Evolutionary conservation across 2,329 filamentous ascomycete species (phyloP), one percentile per base, ranked within the genome.

Genomic region (Alternaria solani): DNA sequence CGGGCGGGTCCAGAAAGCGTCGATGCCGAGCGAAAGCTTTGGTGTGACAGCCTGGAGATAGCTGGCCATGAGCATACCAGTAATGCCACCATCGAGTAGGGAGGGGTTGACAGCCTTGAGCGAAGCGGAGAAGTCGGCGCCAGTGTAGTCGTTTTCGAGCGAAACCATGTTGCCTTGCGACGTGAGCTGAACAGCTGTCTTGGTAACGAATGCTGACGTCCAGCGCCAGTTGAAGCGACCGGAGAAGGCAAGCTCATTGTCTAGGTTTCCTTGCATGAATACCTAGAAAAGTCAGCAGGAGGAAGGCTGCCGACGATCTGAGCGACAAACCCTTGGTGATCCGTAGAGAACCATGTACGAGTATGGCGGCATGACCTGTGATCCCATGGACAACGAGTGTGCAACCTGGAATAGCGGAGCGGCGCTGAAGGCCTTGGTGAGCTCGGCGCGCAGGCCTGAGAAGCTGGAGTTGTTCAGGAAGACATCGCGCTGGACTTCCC

Each of bases 381-480:
- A 87, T 72, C 95, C 94, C 88, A 97, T 92, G 57, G 94, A 91
- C 80, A 99, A 95, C 72, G 95, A 92, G 83, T 99, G 95, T 68
- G 94, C 97, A 72, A 97, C 91, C 82, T 98, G 94, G 86, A 99
- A 99, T 70, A 98, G 84, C 59, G 95, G 95, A 59, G 89, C 88
- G 79, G 96, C 88, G 86, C 93, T 95, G 83, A 98, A 96, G 77
- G 93, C 89, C 86, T 97, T 98, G 78, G 93, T 97, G 78, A 98
- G 85, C 81, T 99, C 95, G 79, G 94, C 96, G 78, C 94, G 92
- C 80, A 99, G 87, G 75, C 95, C 95, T 44, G 92, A 91, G 85
- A 99, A 98, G 89, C 95, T 96, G 81, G 93, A 91, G 85, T 97
- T 97, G 83, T 91, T 95, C 75, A 97, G 88, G 79, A 98, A 90